Evolutionary conservation across 2,329 filamentous ascomycete species (phyloP).

Genomic region (Venturia carpophila): DNA sequence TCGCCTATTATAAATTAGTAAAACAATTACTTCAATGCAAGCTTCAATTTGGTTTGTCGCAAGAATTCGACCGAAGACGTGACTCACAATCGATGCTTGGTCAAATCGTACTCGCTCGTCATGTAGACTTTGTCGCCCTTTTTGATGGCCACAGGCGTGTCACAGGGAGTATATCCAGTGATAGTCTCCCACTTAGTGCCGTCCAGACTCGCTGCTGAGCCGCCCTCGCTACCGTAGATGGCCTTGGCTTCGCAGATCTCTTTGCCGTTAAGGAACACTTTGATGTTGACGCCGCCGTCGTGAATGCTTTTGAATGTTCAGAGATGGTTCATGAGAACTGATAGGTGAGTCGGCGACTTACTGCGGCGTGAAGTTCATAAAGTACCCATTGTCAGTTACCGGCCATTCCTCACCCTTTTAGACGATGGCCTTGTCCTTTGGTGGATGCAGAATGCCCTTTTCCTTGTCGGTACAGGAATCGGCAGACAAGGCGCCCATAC

Average conservation of each 20-base stretch:
- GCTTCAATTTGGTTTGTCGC: too few species aligned
- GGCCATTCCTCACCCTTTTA: conserved; percentile 6
- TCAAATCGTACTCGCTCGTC: conserved; percentile 2
- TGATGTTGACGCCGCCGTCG: conserved; percentile 9
- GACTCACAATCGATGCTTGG: background rate
- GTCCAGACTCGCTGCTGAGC: background rate
- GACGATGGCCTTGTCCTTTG: conserved; percentile 1
- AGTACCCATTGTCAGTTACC: background rate
- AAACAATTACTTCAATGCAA: too few species aligned
- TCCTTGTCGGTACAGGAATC: background rate
- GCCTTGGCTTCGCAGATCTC: conserved; percentile 4
- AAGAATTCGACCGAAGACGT: too few species aligned
- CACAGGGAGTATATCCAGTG: background rate
- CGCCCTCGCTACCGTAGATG: background rate
- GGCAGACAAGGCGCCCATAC: background rate
- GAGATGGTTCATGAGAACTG: background rate
- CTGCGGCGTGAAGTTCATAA: background rate
- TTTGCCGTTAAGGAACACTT: conserved; percentile 1
- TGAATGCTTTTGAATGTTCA: background rate
- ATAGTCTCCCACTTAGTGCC: conserved; percentile 9
- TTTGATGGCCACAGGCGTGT: conserved; percentile 3
- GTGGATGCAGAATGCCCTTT: background rate
- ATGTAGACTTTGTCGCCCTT: conserved; percentile 13
- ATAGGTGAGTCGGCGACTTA: background rate
- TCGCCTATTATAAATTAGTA: background rate